Base-by-base conservation (phyloP, 1,284 basidiomycete genomes). In the Pseudozyma thailandica region DNA sequence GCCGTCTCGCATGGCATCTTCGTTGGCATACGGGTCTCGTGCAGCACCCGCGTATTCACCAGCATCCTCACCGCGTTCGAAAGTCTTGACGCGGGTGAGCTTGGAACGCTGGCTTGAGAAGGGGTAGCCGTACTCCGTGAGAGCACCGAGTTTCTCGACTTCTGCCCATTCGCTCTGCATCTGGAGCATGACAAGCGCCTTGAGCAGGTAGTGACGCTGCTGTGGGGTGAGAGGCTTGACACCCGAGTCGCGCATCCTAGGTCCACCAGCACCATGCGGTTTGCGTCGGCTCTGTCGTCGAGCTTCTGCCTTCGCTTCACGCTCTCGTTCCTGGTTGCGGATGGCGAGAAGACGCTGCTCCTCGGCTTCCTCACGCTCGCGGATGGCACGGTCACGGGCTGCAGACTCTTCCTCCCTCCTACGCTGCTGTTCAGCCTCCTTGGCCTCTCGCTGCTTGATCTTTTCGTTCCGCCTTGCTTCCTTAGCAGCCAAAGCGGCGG, bases 191-290 rank as follows among this genome's bases (percentile, higher is more conserved):
- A 81, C 74, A 12, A 82, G 74, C 50, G 75, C 70, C 56, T 79
- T 80, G 69, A 82, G 59, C 26, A 82, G 64, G 48, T 79, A 74
- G 59, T 82, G 80, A 23, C 80, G 78, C 56, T 80, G 79, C 16
- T 72, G 53, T 7, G 80, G 68, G n/a, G 77, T 74, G 10, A 82
- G 64, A 9, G 56, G 48, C 47, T 52, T 57, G 39, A 71, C 56
- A 39, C 61, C 54, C 3, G 43, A 26, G 4, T 30, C 43, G 31
- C 71, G 64, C 53, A 43, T 47, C 27, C 50, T 63, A 44, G 60
- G 53, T 15, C 68, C 64, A 8, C 20, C 37, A 37, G 57, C 51
- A 10, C 70, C 70, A 35, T 56, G 57, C 6, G 70, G 60, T 20
- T 43, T 48, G 18, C 61, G 56, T n/a, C 65, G 65, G 38, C 61